Conservation (phyloP, 2,329 filamentous ascomycete genomes). For the Chaetoscypha palmicola region DNA sequence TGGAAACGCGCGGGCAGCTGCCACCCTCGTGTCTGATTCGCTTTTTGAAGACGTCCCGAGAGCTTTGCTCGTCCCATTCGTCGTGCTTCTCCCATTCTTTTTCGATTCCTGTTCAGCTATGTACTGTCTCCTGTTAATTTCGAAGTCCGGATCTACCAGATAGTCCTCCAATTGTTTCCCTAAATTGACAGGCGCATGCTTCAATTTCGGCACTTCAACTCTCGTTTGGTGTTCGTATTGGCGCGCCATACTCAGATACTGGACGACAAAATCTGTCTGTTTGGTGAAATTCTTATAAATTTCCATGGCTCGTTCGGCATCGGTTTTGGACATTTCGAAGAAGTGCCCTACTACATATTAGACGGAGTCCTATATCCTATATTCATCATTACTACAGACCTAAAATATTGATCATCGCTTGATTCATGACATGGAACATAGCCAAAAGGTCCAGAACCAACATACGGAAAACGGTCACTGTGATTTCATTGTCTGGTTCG, state of each 20-base stretch:
- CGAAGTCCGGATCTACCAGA: conserved; percentile 88
- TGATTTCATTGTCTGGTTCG: conserved; percentile 94
- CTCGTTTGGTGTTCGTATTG: conserved; percentile 89
- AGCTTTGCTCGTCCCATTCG: conserved; percentile 35
- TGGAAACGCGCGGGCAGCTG: conserved; percentile 26
- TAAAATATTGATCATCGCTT: conserved; percentile 93
- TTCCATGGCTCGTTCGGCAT: conserved; percentile 83
- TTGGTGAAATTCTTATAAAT: conserved; percentile 90
- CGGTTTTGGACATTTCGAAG: conserved; percentile 93
- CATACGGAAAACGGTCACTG: conserved; percentile 84
- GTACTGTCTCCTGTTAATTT: conserved; percentile 86
- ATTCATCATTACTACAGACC: conserved; percentile 47
- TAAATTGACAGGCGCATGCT: conserved; percentile 90
- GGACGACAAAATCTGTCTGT: conserved; percentile 88
- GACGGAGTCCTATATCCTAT: neutral
- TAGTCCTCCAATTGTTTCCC: conserved; percentile 90
- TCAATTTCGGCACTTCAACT: conserved; percentile 91
- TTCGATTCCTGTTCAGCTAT: conserved; percentile 77
- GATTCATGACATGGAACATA: conserved; percentile 91
- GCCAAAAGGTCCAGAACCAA: conserved; percentile 84
- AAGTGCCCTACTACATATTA: conserved; percentile 63
- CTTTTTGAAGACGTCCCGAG: conserved; percentile 36
- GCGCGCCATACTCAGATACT: conserved; percentile 78
- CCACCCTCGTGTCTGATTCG: conserved; percentile 25
- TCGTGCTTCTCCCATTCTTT: conserved; percentile 29